Conservation (phyloP, 345 rosid species). For the Populus ilicifolia region DNA sequence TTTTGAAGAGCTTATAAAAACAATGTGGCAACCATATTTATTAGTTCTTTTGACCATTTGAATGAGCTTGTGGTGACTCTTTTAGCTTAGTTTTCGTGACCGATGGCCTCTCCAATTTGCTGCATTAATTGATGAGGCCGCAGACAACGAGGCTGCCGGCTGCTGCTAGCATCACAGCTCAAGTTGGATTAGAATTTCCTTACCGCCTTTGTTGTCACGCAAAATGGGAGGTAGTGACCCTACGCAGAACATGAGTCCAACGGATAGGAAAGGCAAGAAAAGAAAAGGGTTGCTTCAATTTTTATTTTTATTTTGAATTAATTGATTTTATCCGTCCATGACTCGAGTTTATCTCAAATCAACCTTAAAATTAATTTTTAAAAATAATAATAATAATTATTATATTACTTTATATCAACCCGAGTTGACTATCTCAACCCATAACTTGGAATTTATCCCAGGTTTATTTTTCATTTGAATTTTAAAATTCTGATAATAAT, state of each 20-base stretch:
- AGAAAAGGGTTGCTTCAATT: too few species aligned
- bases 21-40: not conserved
- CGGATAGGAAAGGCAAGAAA: not conserved
- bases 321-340: too few species aligned
- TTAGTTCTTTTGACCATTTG: not conserved
- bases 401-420: too few species aligned
- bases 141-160: not conserved
- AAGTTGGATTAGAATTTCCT: not conserved
- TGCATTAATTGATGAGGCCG: not conserved
- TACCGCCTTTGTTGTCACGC: not conserved
- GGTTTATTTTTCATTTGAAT: too few species aligned
- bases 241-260: not conserved
- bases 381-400: too few species aligned
- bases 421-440: accelerated
- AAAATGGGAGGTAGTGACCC: not conserved
- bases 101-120: not conserved
- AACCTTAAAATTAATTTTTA: too few species aligned
- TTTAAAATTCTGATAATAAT: too few species aligned
- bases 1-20: not conserved
- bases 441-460: accelerated
- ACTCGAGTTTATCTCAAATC: too few species aligned
- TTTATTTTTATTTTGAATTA: too few species aligned
- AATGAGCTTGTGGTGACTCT: not conserved
- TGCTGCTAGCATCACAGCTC: not conserved
- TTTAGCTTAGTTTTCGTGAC: not conserved